These are phyloP conservation scores for Cladosporium sp. DNA, from an alignment of 2,329 filamentous ascomycete species.

Conservation along the genomic window DNA sequence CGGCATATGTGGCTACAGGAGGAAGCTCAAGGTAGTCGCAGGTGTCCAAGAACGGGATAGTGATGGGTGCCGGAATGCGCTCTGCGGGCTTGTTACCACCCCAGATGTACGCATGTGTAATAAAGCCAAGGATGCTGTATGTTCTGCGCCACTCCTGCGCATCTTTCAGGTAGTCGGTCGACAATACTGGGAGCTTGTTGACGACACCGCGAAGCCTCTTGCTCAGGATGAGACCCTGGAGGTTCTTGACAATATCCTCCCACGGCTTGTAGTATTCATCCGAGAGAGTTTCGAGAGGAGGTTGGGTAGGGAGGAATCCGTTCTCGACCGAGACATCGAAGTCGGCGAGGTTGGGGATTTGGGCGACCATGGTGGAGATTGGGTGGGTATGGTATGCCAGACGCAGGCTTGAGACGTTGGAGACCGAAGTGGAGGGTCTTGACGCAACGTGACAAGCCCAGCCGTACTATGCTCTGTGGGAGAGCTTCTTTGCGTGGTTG, in stretches of 20 bases:
- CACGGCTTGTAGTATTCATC: slow-evolving; percentile 94
- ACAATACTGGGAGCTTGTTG: slow-evolving; percentile 79
- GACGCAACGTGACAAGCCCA: slow-evolving; percentile 40
- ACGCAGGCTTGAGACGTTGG: slow-evolving; percentile 41
- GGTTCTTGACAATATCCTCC: slow-evolving; percentile 82
- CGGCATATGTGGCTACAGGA: slow-evolving; percentile 91
- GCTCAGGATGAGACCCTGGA: slow-evolving; percentile 84
- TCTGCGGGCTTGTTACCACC: slow-evolving; percentile 72
- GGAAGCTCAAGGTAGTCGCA: slow-evolving; percentile 77
- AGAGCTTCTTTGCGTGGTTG: background rate
- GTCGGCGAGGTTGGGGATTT: slow-evolving; percentile 61
- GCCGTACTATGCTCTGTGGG: slow-evolving; percentile 30
- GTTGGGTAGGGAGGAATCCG: slow-evolving; percentile 83
- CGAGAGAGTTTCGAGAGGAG: slow-evolving; percentile 77
- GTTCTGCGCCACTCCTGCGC: slow-evolving; percentile 90
- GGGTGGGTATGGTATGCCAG: slow-evolving; percentile 30
- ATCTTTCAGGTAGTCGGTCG: slow-evolving; percentile 76
- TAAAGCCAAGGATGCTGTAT: slow-evolving; percentile 75
- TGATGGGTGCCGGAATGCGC: slow-evolving; percentile 75
- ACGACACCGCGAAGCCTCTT: slow-evolving; percentile 79
- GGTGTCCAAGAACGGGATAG: slow-evolving; percentile 77
- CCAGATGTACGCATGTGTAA: slow-evolving; percentile 89
- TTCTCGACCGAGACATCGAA: slow-evolving; percentile 77
- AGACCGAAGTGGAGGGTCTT: slow-evolving; percentile 31
- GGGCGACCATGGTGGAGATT: slow-evolving; percentile 42